Evolutionary conservation across 495 filamentous ascomycete genomes (phyloP), one percentile per base, ranked within the genome.

Genomic region (Filosporella fistucella): DNA sequence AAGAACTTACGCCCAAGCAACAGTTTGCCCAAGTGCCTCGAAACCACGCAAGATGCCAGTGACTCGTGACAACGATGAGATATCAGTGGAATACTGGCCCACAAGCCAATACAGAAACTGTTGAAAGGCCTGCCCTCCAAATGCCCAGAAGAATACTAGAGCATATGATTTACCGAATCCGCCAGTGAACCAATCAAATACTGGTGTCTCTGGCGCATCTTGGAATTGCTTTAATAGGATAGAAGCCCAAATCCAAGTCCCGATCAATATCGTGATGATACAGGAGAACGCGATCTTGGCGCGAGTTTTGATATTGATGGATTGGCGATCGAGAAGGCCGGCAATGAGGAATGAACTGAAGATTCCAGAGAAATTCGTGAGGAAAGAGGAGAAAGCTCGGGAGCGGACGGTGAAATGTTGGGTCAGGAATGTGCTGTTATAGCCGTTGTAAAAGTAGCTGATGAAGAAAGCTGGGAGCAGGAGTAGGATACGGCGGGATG

Each of bases 401-500:
- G 63, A 45, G 39, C 63, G 63, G 17, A 66, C 63, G 21, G 63
- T 64, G 37, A 66, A 66, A 56, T 66, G 64, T 22, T 33, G 51
- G 0, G 63, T 64, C 10, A 66, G 42, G 49, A 57, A 66, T 0
- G 63, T 62, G 48, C 54, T 58, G 8, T 53, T 49, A 50, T 60
- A 66, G 21, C 63, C 63, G 49, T 63, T 63, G 55, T 66, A 66
- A 49, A 66, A 62, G 41, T 60, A 66, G 28, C 51, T 56, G 41
- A 63, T 57, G 53, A 64, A 64, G 53, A 64, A 63, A 5, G 62
- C 59, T n/a, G 57, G 59, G 10, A 66, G 51, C 26, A 66, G 48
- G 0, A 62, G 33, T 23, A 62, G 48, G n/a, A 60, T 51, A 13
- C 61, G 49, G 1, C 61, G 47, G 12, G 49, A 55, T 0, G 30